Conservation (phyloP, 306 rosid genomes). For the Herpetospermum pedunculosum region DNA sequence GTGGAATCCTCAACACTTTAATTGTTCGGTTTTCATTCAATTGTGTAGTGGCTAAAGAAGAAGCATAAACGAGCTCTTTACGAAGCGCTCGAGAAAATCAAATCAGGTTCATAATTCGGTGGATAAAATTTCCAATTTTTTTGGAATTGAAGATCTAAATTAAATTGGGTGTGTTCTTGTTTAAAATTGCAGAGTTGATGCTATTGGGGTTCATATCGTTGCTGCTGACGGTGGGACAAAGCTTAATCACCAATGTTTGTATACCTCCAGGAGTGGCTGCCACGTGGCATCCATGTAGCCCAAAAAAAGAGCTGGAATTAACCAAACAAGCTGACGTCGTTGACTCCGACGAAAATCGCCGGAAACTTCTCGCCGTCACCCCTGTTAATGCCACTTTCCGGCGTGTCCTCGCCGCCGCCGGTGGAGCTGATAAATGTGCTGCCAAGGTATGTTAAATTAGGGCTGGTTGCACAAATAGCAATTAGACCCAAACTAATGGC, state of each 20-base stretch:
- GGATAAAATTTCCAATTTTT: no score
- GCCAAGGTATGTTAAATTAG: constrained; percentile 25
- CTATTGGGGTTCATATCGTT: constrained; percentile 74
- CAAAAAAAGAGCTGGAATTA: not conserved
- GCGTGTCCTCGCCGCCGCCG: constrained; percentile 40
- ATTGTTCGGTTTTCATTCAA: no score
- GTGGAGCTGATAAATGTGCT: constrained; percentile 41
- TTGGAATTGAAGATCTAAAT: no score
- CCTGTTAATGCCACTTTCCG: constrained; percentile 13
- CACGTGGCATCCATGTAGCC: constrained; percentile 68
- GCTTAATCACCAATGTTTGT: constrained; percentile 47
- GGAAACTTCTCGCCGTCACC: constrained; percentile 29
- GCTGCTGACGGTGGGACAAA: constrained; percentile 65
- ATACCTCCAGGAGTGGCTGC: constrained; percentile 36
- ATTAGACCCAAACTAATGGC: no score
- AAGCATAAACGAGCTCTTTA: constrained; percentile 56
- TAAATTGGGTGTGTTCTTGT: no score
- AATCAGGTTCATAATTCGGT: no score
- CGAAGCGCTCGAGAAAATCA: constrained; percentile 63
- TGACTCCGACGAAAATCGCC: constrained; percentile 1
- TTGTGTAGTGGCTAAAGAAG: constrained; percentile 93
- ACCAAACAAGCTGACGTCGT: not conserved
- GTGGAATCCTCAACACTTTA: no score
- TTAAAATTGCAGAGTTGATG: constrained; percentile 56
- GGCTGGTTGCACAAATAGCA: no score